Conservation (phyloP, 202 grass and related monocot genomes). For the Bolboschoenoplectus hybrid region DNA sequence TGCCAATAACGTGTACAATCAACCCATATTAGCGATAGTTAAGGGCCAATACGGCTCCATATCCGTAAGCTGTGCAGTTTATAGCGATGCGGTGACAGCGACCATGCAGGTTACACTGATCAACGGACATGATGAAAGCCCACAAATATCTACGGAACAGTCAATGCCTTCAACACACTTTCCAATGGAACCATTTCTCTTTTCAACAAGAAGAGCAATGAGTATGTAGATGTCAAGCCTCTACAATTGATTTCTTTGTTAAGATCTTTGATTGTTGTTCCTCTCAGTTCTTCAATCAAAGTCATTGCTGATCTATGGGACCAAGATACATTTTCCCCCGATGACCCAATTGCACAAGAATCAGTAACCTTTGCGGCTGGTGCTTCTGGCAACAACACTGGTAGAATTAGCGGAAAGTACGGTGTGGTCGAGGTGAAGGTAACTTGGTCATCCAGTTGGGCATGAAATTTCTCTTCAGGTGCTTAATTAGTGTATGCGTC, state of each 20-base stretch:
- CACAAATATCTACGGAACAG: constrained; percentile 21
- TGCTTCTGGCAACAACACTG: not conserved
- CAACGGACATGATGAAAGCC: not conserved
- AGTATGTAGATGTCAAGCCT: not conserved
- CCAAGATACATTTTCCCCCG: constrained; percentile 7
- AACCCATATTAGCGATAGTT: not conserved
- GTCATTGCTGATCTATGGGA: constrained; percentile 28
- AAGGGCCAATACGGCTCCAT: constrained; percentile 15
- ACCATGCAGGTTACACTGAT: constrained; percentile 30
- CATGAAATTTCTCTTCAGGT: not conserved
- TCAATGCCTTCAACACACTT: not conserved
- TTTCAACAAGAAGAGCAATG: not conserved
- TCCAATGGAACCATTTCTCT: not conserved
- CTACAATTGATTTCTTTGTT: constrained; percentile 16
- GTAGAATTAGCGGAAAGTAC: not conserved
- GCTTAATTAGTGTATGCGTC: not conserved
- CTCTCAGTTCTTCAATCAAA: not conserved
- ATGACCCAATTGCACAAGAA: constrained; percentile 32
- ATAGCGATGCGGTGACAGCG: constrained; percentile 35
- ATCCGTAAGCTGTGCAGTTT: constrained; percentile 29
- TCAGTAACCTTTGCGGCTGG: not conserved
- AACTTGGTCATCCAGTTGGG: constrained; percentile 23
- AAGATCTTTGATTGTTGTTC: constrained; percentile 37
- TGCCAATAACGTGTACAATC: not conserved
- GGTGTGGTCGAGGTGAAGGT: constrained; percentile 37